These are phyloP conservation scores for Plectosphaerella sp. DNA, from an alignment of 2,329 filamentous ascomycete genomes.

Conservation along the genomic window DNA sequence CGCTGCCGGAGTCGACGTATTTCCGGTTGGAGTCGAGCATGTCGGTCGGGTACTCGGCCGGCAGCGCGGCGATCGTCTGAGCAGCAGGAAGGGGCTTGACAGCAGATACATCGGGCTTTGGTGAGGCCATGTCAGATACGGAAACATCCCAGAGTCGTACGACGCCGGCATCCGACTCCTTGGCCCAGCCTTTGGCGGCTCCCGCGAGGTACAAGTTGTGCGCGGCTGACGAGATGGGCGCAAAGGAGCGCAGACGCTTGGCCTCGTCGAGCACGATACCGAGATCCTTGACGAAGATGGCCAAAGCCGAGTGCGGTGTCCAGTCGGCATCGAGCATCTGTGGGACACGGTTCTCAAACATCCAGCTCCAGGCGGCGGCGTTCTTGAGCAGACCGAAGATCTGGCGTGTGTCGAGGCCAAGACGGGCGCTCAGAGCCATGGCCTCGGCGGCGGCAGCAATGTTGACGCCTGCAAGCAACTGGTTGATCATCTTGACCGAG, in stretches of 20 bases:
- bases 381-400: conserved; percentile 42
- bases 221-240: conserved; percentile 22
- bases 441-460: conserved; percentile 51
- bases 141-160: conserved; percentile 32
- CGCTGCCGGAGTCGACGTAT: conserved; percentile 12
- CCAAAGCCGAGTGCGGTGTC: conserved; percentile 27
- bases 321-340: conserved; percentile 32
- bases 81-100: conserved; percentile 11
- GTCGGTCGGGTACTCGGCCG: conserved; percentile 14
- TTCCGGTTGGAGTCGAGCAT: conserved; percentile 14
- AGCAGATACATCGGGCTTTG: neutral
- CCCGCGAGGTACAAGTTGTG: conserved; percentile 27
- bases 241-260: conserved; percentile 19
- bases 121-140: conserved; percentile 11
- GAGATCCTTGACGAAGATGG: conserved; percentile 26
- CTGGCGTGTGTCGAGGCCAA: conserved; percentile 45
- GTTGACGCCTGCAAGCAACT: conserved; percentile 54
- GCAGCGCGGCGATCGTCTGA: conserved; percentile 16
- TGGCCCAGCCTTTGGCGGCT: conserved; percentile 22
- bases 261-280: conserved; percentile 31
- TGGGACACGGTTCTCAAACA: conserved; percentile 29
- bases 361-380: conserved; percentile 28
- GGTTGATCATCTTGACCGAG: conserved; percentile 55
- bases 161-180: conserved; percentile 28
- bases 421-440: conserved; percentile 48